Conservation (phyloP, 2,329 filamentous ascomycete genomes). For the Cordyceps cicadae region DNA sequence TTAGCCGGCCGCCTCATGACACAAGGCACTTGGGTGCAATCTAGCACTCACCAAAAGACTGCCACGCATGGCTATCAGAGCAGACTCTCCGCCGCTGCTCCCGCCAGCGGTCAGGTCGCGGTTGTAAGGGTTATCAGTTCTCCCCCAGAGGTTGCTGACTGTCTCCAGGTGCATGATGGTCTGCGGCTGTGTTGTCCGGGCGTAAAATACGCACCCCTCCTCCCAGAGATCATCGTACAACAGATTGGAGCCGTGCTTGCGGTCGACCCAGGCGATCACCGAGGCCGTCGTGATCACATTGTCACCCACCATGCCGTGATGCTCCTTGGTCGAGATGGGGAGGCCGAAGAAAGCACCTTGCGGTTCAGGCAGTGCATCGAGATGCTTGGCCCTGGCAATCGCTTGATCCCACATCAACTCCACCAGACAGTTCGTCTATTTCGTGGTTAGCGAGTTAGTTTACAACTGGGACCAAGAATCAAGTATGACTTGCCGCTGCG, state of each 20-base stretch:
- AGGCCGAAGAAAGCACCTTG: constrained; percentile 26
- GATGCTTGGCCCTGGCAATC: constrained; percentile 23
- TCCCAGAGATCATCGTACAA: constrained; percentile 23
- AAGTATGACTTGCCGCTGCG: constrained; percentile 2
- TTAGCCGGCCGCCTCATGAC: not conserved
- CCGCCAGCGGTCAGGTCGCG: constrained; percentile 54
- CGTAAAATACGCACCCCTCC: constrained; percentile 46
- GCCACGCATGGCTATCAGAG: constrained; percentile 32
- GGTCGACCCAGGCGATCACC: constrained; percentile 24
- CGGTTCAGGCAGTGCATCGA: constrained; percentile 26
- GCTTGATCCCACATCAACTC: constrained; percentile 29
- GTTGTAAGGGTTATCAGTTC: constrained; percentile 56
- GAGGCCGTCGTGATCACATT: constrained; percentile 23
- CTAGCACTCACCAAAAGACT: constrained; percentile 25
- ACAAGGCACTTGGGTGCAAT: not conserved
- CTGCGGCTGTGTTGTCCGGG: constrained; percentile 62
- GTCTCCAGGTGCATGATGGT: constrained; percentile 48
- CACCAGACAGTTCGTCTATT: constrained; percentile 26
- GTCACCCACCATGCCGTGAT: constrained; percentile 27
- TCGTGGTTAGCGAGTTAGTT: not conserved
- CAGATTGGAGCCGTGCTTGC: constrained; percentile 24
- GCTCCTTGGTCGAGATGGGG: constrained; percentile 28
- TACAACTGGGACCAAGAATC: too few species aligned
- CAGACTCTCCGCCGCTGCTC: constrained; percentile 49
- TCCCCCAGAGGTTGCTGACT: constrained; percentile 55